A percentile compares a stretch with the other conserved stretches of the same genome.
These are phyloP conservation scores for Theobroma grandiflorum DNA, from an alignment of 441 rosid species.

Conservation along the genomic window DNA sequence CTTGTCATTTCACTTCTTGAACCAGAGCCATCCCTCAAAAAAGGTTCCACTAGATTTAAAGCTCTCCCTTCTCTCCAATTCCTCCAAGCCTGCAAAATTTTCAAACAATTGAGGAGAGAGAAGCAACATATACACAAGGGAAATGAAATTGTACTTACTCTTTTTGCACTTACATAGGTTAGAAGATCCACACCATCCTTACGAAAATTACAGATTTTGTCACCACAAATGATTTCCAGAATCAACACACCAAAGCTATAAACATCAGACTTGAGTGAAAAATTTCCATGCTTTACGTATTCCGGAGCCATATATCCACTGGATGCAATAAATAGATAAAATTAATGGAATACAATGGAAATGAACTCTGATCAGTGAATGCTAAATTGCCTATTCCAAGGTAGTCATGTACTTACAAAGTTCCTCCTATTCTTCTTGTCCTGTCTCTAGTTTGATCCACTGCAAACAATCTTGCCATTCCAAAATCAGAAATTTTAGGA, in stretches of 20 bases:
- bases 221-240: constrained; percentile 41
- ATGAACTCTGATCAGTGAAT: background rate
- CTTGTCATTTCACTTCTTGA: constrained; percentile 20
- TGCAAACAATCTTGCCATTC: constrained; percentile 32
- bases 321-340: background rate
- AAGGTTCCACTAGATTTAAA: constrained; percentile 35
- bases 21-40: constrained; percentile 22
- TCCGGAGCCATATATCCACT: constrained; percentile 45
- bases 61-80: constrained; percentile 27
- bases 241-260: constrained; percentile 47
- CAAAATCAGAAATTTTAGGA: constrained; percentile 29
- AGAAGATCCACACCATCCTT: constrained; percentile 19
- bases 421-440: constrained; percentile 22
- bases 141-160: background rate
- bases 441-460: constrained; percentile 17
- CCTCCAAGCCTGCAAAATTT: constrained; percentile 22
- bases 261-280: constrained; percentile 41
- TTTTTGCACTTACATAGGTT: constrained; percentile 17
- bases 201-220: background rate
- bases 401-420: constrained; percentile 27
- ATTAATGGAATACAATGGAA: background rate
- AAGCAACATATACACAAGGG: background rate
- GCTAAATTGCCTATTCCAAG: background rate
- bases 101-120: constrained; percentile 8
- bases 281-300: constrained; percentile 35